Conservation (phyloP, 1,284 basidiomycete genomes). For the Gomphus bonarii region DNA sequence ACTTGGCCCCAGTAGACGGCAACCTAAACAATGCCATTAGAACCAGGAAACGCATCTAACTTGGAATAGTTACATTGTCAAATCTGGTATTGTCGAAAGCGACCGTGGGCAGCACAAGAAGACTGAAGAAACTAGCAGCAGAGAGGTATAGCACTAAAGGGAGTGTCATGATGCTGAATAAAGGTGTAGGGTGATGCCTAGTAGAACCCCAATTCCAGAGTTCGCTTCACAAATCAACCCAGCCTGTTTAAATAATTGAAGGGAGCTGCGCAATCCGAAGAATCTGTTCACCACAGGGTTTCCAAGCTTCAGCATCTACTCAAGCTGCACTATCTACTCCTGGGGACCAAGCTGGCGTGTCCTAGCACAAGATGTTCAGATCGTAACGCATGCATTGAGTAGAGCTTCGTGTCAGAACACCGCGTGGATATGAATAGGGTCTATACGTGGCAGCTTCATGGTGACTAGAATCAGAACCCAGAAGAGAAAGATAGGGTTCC, state of each 20-base stretch:
- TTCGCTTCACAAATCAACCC: neutral
- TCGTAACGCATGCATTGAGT: neutral
- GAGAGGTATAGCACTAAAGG: neutral
- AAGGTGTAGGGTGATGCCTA: neutral
- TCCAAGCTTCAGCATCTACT: neutral
- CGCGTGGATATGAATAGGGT: neutral
- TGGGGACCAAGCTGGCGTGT: neutral
- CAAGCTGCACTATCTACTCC: neutral
- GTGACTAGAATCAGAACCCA: neutral
- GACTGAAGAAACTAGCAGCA: neutral
- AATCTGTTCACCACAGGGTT: neutral
- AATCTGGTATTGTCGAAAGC: conserved; percentile 45
- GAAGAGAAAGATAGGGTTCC: neutral
- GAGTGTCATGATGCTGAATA: neutral
- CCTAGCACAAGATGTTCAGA: neutral
- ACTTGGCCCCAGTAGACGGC: conserved; percentile 32
- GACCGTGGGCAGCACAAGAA: conserved; percentile 1
- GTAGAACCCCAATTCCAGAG: neutral
- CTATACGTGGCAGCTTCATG: neutral
- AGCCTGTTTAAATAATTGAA: neutral
- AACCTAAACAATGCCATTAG: conserved; percentile 25
- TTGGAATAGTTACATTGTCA: conserved; percentile 41
- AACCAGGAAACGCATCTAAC: neutral
- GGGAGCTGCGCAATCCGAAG: neutral
- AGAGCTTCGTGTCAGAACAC: neutral